Base-by-base conservation (phyloP, 257 asterid genomes). In the Primulina eburnea region DNA sequence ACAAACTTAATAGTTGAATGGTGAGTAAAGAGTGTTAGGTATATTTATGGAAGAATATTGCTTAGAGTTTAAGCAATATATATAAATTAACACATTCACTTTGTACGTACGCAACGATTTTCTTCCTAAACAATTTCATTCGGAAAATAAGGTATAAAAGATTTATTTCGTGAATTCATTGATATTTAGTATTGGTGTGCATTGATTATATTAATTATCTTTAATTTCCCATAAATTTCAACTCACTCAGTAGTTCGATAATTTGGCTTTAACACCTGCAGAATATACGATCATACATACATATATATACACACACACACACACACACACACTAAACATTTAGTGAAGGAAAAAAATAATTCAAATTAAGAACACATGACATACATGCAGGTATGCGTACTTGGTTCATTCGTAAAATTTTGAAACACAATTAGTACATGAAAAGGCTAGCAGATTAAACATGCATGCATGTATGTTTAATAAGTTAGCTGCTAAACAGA, bases 371-470 rank as follows among this genome's bases (percentile, higher is more conserved):
- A 43, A 43, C 55, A 34, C 38, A 7, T n/a, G n/a, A n/a, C 38
- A 43, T 43, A 35, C 70, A 65, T 69, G 62, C 70, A 59, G 62
- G 67, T 67, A 71, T 50, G 70, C 11, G 60, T 32, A 7, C 47
- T 65, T 63, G 69, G 58, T 43, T 43, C 1, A 2, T 24, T 24
- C 76, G 65, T 30, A 71, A 65, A 28, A 71, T 57, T 12, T 43
- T 4, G 18, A 43, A 16, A 50, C 7, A 20, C 21, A 58, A 58
- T 28, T 8, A 28, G 33, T 58, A 28, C 7, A 58, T 58, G 28
- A 57, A 28, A 12, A 58, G 63, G 2, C 63, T 58, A 21, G 62
- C 14, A 20, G 21, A 58, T 58, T 20, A 58, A 20, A 11, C 63
- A 58, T 58, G 3, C 32, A 4, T 18, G 32, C 28, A 18, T 20